These are phyloP conservation scores for Xylariaceae sp. DNA, from an alignment of 2,329 filamentous ascomycete species.

Conservation along the genomic window DNA sequence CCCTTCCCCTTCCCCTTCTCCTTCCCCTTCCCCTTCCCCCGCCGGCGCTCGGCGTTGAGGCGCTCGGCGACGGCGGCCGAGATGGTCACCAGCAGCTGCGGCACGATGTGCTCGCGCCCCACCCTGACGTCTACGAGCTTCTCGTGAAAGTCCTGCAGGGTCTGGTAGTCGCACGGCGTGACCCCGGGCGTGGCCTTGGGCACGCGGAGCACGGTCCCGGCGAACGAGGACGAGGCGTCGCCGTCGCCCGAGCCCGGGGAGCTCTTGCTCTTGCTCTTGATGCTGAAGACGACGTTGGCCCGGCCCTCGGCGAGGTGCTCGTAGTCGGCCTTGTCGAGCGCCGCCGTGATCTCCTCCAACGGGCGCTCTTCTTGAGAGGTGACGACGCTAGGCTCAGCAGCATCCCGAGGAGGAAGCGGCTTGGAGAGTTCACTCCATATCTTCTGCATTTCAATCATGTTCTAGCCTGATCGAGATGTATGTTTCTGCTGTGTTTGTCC, in stretches of 20 bases:
- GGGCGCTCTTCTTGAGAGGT: slow-evolving; percentile 12
- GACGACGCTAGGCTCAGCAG: slow-evolving; percentile 6
- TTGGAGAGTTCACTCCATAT: slow-evolving; percentile 19
- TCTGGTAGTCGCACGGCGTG: slow-evolving; percentile 35
- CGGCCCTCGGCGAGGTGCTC: slow-evolving; percentile 59
- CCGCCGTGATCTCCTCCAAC: slow-evolving; percentile 12
- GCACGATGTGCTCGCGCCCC: slow-evolving; percentile 25
- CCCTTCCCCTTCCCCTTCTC: slow-evolving; percentile 1
- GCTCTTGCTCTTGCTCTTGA: slow-evolving; percentile 31
- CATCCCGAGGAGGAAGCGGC: slow-evolving; percentile 13
- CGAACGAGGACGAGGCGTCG: slow-evolving; percentile 12
- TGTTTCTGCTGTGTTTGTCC: too few relatives aligned
- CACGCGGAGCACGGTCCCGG: slow-evolving; percentile 50
- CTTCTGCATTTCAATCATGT: slow-evolving; percentile 7
- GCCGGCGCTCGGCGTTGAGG: slow-evolving; percentile 41
- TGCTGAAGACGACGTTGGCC: slow-evolving; percentile 67
- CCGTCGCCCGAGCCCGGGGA: not conserved
- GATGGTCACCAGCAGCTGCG: slow-evolving; percentile 22
- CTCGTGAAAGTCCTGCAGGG: slow-evolving; percentile 40
- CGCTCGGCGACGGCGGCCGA: slow-evolving; percentile 37
- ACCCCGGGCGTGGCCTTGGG: slow-evolving; percentile 46
- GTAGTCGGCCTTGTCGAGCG: slow-evolving; percentile 14
- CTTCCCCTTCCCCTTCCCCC: slow-evolving; percentile 6
- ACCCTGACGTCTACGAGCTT: slow-evolving; percentile 44
- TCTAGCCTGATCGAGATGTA: too few relatives aligned